Percentiles rank a stretch among this genome's conserved stretches.
Evolutionary conservation across 352 stramenopile species (phyloP).

Genomic region (Saprolegnia parasitica): DNA sequence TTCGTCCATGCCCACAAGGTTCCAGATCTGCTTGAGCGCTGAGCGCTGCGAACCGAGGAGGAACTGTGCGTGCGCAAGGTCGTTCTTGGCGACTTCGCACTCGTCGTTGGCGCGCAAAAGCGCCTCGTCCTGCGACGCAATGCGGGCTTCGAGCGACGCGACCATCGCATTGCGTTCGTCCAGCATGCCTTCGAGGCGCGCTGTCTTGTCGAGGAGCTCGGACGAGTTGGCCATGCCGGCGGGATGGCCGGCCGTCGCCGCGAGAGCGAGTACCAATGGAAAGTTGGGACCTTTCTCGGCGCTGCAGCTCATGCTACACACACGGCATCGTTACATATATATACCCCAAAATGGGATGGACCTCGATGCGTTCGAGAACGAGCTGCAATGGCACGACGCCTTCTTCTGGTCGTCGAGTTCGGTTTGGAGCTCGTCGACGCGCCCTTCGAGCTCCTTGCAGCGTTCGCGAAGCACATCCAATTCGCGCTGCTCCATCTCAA

Average conservation of each 20-base stretch:
- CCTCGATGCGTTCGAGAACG: slow-evolving; percentile 27
- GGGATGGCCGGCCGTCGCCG: slow-evolving; percentile 49
- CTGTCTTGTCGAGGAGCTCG: slow-evolving; percentile 35
- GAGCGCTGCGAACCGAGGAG: slow-evolving; percentile 24
- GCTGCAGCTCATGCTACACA: slow-evolving; percentile 17
- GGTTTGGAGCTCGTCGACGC: slow-evolving; percentile 52
- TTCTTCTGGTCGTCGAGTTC: slow-evolving; percentile 58
- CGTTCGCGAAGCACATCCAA: slow-evolving; percentile 55
- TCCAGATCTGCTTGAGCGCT: slow-evolving; percentile 25
- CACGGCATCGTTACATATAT: too few relatives aligned
- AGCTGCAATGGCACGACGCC: slow-evolving; percentile 56
- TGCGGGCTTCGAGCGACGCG: slow-evolving; percentile 62
- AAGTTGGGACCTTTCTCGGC: slow-evolving; percentile 42
- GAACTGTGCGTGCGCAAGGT: slow-evolving; percentile 15
- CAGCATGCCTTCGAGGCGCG: slow-evolving; percentile 11
- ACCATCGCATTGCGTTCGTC: slow-evolving; percentile 38
- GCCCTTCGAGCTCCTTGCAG: slow-evolving; percentile 65
- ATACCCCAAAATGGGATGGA: too few relatives aligned
- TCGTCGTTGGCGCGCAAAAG: background rate
- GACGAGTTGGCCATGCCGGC: slow-evolving; percentile 60
- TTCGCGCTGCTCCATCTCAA: slow-evolving; percentile 35
- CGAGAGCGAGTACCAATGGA: slow-evolving; percentile 69
- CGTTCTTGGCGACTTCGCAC: background rate
- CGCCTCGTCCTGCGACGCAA: background rate
- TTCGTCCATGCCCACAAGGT: slow-evolving; percentile 9